phyloP scores from a whole-genome alignment of 2,329 filamentous ascomycete genomes.

The Cladophialophora chaetospira region DNA sequence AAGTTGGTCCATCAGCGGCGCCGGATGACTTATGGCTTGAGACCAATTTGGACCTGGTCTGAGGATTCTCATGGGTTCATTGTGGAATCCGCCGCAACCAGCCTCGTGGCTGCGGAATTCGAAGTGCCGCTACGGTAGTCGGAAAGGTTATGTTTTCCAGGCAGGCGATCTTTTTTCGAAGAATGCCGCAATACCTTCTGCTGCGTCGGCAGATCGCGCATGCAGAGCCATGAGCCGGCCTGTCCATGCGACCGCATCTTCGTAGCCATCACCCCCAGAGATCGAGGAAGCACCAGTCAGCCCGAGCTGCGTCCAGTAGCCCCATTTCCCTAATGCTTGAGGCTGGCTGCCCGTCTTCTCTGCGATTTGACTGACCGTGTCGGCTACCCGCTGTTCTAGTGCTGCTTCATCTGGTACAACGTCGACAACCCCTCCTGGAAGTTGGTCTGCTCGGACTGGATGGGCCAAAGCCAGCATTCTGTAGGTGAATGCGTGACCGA shows the following conservation, averaged over 20 bases:
- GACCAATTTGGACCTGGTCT: no score
- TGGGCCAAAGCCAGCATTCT: conserved; percentile 32
- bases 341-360: conserved; percentile 28
- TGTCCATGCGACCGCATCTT: conserved; percentile 32
- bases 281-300: conserved; percentile 13
- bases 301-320: conserved; percentile 31
- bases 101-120: not conserved
- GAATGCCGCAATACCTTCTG: conserved; percentile 30
- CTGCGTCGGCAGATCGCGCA: conserved; percentile 29
- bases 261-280: conserved; percentile 31
- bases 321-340: conserved; percentile 33
- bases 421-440: conserved; percentile 30
- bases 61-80: no score
- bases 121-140: not conserved
- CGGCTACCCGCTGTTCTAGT: conserved; percentile 27
- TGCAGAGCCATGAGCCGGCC: conserved; percentile 33
- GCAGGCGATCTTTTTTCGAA: conserved; percentile 29
- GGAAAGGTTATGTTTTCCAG: conserved; percentile 26
- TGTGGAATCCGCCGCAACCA: no score
- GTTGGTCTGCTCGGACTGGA: conserved; percentile 27
- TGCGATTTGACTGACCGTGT: conserved; percentile 26
- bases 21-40: not conserved
- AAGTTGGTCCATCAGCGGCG: not conserved
- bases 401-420: conserved; percentile 25
- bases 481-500: conserved; percentile 32